Evolutionary conservation across 257 asterid species (phyloP), one percentile per base, ranked within the genome.

Genomic region (Plantago elongata): DNA sequence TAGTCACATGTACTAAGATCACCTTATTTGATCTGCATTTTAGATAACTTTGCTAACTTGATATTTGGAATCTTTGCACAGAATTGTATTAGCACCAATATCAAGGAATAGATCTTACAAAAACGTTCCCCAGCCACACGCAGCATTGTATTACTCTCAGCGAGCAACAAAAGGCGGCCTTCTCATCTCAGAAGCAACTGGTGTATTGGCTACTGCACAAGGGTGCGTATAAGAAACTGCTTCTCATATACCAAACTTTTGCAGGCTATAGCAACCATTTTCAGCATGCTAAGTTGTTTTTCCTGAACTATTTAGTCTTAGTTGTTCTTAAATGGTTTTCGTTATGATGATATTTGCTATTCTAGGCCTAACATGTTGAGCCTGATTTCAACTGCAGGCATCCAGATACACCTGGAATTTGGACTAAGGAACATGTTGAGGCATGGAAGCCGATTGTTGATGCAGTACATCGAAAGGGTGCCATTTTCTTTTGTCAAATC

Each of bases 101-200:
- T 62, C 84, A 0, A 51, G 84, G 49, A 63, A 66, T 42, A 61
- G 77, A 22, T 55, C 81, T 8, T 55, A 49, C 69, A 56, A 79
- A 18, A 70, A 67, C 34, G 48, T 47, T 7, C 76, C 77, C 2
- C 79, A 76, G 65, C 73, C 77, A 9, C 77, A 75, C 59, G 77
- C 64, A 0, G 67, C 60, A 11, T 18, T 63, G 27, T 79, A 75
- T 14, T 79, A 79, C 60, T 43, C 75, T n/a, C 75, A 75, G 51
- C 67, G 77, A n/a, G 51, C 77, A 43, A 73, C 75, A 8, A 57
- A 65, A 11, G 81, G 79, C 0, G 79, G 77, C 3, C 61, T 77
- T 42, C 55, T 75, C 45, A 75, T 78, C 64, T 11, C 84, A 49
- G 84, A 78, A 70, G 81, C 81, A 9, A 66, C 70, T 30, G 81